A percentile compares a stretch with the other conserved stretches of the same genome.
Conservation (phyloP, 441 rosid species). For the Adansonia gregorii region DNA sequence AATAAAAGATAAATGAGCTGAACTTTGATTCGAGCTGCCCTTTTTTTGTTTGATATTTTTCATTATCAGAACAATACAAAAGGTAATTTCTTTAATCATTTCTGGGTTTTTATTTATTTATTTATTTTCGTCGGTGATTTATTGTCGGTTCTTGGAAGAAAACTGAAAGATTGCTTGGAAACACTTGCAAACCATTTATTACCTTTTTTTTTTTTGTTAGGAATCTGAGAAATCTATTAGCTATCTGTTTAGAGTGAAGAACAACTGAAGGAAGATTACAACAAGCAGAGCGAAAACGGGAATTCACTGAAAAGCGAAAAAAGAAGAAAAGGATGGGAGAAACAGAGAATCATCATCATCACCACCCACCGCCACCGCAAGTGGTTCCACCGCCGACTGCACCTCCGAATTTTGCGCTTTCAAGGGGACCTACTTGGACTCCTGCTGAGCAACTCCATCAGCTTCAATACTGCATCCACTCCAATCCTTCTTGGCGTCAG, state of each 20-base stretch:
- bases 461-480: constrained; percentile 91
- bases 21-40: background rate
- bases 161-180: constrained; percentile 15
- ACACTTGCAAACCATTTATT: background rate
- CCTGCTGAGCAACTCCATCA: constrained; percentile 86
- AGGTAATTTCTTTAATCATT: constrained; percentile 17
- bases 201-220: background rate
- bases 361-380: constrained; percentile 42
- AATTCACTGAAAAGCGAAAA: background rate
- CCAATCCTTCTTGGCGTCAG: constrained; percentile 93
- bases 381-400: constrained; percentile 44
- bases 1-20: background rate
- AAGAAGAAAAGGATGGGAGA: constrained; percentile 56
- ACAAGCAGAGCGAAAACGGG: background rate
- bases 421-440: constrained; percentile 67
- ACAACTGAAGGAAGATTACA: constrained; percentile 17
- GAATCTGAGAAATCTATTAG: background rate
- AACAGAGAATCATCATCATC: constrained; percentile 45
- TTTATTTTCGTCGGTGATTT: constrained; percentile 43
- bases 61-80: background rate
- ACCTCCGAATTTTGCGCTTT: constrained; percentile 50
- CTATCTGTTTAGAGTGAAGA: constrained; percentile 17
- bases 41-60: constrained; percentile 19
- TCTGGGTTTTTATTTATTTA: constrained; percentile 17
- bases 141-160: constrained; percentile 1